Percentiles rank a stretch among this genome's conserved stretches.
phyloP scores from a whole-genome alignment of 345 rosid species.

The Punica granatum region DNA sequence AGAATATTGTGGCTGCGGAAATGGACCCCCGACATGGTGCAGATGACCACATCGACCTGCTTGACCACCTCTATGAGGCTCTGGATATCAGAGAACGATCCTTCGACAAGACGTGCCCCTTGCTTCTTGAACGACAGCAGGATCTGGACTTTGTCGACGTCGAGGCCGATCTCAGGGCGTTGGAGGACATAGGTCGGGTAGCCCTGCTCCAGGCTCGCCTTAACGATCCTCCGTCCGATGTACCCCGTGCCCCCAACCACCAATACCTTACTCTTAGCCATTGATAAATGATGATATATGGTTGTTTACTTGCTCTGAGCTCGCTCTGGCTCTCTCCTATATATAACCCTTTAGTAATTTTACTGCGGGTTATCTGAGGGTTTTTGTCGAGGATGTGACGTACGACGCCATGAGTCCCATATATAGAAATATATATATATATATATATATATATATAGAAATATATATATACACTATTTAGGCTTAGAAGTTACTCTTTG shows the following conservation, averaged over 20 bases:
- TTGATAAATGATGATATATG: neutral
- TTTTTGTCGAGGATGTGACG: no score
- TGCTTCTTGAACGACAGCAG: slow-evolving; percentile 40
- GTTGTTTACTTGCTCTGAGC: no score
- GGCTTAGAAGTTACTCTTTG: neutral
- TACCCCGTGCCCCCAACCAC: slow-evolving; percentile 64
- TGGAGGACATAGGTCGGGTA: slow-evolving; percentile 51
- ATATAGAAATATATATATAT: no score
- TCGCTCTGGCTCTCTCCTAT: no score
- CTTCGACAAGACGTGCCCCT: slow-evolving; percentile 45
- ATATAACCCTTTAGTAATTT: no score
- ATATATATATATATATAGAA: no score
- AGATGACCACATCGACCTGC: slow-evolving; percentile 51
- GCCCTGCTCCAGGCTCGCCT: slow-evolving; percentile 45
- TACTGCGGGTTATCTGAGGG: no score
- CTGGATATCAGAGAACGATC: slow-evolving; percentile 34
- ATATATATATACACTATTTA: neutral
- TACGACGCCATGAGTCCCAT: no score
- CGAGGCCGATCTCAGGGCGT: slow-evolving; percentile 52
- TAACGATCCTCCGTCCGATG: slow-evolving; percentile 49
- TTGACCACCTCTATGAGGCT: slow-evolving; percentile 48
- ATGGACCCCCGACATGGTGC: slow-evolving; percentile 59
- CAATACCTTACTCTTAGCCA: slow-evolving; percentile 44
- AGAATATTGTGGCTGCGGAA: slow-evolving; percentile 45
- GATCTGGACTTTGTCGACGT: slow-evolving; percentile 50